Evolutionary conservation across 257 asterid species (phyloP), one percentile per base, ranked within the genome.

Genomic region (Ocimum tenuiflorum): DNA sequence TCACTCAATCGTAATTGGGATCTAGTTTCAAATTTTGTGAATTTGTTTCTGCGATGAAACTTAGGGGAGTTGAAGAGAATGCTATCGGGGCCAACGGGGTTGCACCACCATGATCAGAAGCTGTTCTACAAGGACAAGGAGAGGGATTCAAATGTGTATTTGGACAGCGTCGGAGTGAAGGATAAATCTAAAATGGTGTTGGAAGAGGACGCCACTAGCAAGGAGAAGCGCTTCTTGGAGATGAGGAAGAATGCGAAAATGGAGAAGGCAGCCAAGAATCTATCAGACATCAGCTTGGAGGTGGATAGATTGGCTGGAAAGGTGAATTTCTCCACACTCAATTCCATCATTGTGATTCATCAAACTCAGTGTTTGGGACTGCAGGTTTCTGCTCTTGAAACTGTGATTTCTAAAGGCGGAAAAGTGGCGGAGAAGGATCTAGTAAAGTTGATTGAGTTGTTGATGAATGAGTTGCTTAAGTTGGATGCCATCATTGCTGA

Each of bases 41-140:
- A 1, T 41, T n/a, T 39, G 36, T 39, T 7, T 13, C 9, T 60
- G 50, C 22, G n/a, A 41, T 23, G 45, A 31, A 42, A 27, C 18
- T 29, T 10, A 76, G 96, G 98, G 56, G 96, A 91, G 65, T 71
- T 91, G 91, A 91, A 91, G 88, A 91, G 89, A 68, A 86, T 81
- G 95, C 65, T 91, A 47, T 38, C 89, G 1, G 98, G 89, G 59
- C 89, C 92, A 13, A 91, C 96, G 2, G 95, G 98, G 1, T 56
- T 91, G 79, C 91, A 88, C 78, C 96, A 88, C 71, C 82, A 82
- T 72, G 98, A 91, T 66, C 98, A 91, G 81, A 91, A 91, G 83
- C 79, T 91, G 48, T 66, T 80, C 47, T 91, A 72, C 81, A 88
- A 86, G 82, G 85, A 87, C 22, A 86, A 79, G 64, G 98, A 91